Evolutionary conservation across 257 asterid genomes (phyloP).

Genomic region (Nemophila menziesii): DNA sequence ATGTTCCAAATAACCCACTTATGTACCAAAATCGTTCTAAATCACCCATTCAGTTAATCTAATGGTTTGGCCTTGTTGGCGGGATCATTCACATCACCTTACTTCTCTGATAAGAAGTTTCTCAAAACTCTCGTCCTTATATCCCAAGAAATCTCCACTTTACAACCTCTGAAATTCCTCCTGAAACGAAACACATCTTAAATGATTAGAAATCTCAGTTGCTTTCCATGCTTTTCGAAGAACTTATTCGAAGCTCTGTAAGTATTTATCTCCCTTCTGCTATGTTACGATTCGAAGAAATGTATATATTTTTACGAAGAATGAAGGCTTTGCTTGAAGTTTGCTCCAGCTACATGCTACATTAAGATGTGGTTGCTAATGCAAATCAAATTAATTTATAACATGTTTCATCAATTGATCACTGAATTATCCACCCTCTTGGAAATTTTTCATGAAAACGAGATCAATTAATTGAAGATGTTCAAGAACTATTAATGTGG

Average conservation of each 20-base stretch:
- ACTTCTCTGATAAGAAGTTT: slow-evolving; percentile 42
- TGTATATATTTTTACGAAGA: slow-evolving; percentile 60
- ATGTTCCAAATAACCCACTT: too few relatives aligned
- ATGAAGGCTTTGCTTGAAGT: slow-evolving; percentile 47
- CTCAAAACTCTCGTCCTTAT: slow-evolving; percentile 42
- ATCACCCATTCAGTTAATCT: too few relatives aligned
- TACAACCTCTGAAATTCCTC: slow-evolving; percentile 34
- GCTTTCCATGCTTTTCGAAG: slow-evolving; percentile 53
- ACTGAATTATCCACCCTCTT: slow-evolving; percentile 61
- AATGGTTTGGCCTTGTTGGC: too few relatives aligned
- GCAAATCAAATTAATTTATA: slow-evolving; percentile 38
- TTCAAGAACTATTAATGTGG: slow-evolving; percentile 46
- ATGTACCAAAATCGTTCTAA: too few relatives aligned
- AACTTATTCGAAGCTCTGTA: slow-evolving; percentile 36
- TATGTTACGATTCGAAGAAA: slow-evolving; percentile 62
- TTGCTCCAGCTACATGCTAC: slow-evolving; percentile 40
- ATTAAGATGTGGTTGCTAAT: slow-evolving; percentile 76
- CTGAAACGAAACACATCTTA: slow-evolving; percentile 39
- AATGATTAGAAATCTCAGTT: slow-evolving; percentile 45
- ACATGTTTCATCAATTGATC: slow-evolving; percentile 39
- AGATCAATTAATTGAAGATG: slow-evolving; percentile 51
- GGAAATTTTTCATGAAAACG: slow-evolving; percentile 59
- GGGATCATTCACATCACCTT: slow-evolving; percentile 45
- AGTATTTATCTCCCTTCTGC: slow-evolving; percentile 50
- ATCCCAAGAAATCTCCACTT: slow-evolving; percentile 51